Conservation (phyloP, 176 grass and related monocot species). For the Triticum urartu region DNA sequence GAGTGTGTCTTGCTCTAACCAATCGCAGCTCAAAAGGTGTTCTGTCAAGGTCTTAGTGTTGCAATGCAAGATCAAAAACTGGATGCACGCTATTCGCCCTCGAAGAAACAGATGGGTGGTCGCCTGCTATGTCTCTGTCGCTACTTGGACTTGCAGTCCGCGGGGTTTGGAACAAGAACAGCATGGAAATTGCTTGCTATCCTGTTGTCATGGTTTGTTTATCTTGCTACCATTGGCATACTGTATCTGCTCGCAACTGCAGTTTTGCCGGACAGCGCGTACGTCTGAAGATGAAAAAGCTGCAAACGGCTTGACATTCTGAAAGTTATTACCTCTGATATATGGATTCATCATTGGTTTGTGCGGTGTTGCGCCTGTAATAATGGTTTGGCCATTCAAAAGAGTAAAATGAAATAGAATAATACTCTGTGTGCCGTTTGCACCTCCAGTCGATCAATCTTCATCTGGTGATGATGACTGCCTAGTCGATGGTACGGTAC, state of each 20-base stretch:
- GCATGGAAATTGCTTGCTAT: neutral
- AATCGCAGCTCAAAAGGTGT: slow-evolving; percentile 84
- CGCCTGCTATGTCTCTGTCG: neutral
- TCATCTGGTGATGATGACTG: too few relatives aligned
- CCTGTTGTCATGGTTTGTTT: neutral
- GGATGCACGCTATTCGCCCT: neutral
- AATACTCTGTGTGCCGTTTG: neutral
- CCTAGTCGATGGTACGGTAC: too few relatives aligned
- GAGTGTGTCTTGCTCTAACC: neutral
- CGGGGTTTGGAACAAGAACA: neutral
- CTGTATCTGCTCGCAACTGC: neutral
- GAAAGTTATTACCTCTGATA: neutral
- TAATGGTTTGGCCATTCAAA: neutral
- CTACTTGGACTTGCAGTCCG: neutral
- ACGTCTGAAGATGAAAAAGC: neutral
- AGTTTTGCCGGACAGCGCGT: neutral
- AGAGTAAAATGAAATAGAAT: neutral
- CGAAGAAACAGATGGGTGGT: neutral
- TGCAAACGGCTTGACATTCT: neutral
- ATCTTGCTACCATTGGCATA: neutral
- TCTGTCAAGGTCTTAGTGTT: slow-evolving; percentile 65
- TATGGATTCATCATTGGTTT: neutral
- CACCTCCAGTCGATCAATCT: neutral
- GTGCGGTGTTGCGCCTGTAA: neutral
- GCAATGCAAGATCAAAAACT: neutral